A percentile compares a stretch with the other conserved stretches of the same genome.
Evolutionary conservation across 768 basidiomycete genomes (phyloP).

Genomic region (Mycena vulgaris): DNA sequence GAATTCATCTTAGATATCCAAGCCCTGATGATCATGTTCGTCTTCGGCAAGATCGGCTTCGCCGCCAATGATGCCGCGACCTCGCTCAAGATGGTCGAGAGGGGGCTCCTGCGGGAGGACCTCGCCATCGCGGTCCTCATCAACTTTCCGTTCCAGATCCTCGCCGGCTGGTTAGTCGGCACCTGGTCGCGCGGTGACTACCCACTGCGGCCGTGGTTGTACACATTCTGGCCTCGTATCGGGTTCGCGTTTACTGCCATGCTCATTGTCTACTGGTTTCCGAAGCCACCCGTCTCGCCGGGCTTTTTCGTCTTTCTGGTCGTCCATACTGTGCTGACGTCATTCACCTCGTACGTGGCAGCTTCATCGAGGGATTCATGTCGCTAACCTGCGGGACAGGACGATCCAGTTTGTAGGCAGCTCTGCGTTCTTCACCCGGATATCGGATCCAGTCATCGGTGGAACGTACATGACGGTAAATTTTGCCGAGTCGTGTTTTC

Average conservation of each 20-base stretch:
- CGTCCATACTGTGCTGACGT: slow-evolving; percentile 84
- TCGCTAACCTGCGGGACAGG: slow-evolving; percentile 54
- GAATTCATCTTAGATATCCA: slow-evolving; percentile 80
- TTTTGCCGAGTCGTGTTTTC: slow-evolving; percentile 10
- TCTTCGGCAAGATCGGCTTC: slow-evolving; percentile 95
- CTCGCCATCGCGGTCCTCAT: slow-evolving; percentile 95
- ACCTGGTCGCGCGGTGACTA: slow-evolving; percentile 90
- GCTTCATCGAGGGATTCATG: neutral
- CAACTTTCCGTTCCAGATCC: slow-evolving; percentile 97
- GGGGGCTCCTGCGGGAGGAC: slow-evolving; percentile 95
- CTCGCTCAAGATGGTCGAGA: slow-evolving; percentile 95
- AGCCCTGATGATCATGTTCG: slow-evolving; percentile 85
- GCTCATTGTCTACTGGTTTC: slow-evolving; percentile 88
- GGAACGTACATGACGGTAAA: slow-evolving; percentile 99
- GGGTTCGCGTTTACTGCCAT: slow-evolving; percentile 80
- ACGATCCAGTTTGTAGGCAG: slow-evolving; percentile 99
- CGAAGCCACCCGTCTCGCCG: slow-evolving; percentile 76
- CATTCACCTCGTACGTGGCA: slow-evolving; percentile 85
- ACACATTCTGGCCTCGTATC: slow-evolving; percentile 92
- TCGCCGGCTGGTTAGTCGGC: slow-evolving; percentile 95
- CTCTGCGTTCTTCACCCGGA: slow-evolving; percentile 97
- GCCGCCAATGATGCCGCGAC: slow-evolving; percentile 95
- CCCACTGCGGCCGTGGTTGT: slow-evolving; percentile 90
- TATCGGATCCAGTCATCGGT: slow-evolving; percentile 98
- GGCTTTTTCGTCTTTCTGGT: slow-evolving; percentile 89